Evolutionary conservation across 2,329 filamentous ascomycete species (phyloP), one percentile per base, ranked within the genome.

Genomic region (Hymenoscyphus repandus): DNA sequence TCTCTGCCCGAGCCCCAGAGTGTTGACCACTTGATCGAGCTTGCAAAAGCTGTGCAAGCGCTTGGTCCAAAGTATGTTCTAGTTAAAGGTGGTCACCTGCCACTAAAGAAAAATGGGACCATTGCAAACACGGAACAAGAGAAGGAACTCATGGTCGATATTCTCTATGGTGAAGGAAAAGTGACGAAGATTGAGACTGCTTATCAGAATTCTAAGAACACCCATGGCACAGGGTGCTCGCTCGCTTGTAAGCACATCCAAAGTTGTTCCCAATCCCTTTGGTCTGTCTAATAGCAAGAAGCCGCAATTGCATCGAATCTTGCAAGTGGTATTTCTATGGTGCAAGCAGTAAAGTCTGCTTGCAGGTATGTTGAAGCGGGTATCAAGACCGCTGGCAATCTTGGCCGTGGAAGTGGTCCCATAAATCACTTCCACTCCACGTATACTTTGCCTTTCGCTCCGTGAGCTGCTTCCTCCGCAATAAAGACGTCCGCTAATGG

Each of bases 141-240:
- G 45, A 79, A 74, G 45, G 72, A 82, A 22, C 62, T 86, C 2
- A 82, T 96, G 1, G 76, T 95, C 27, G 89, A 97, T 64, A 76
- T 96, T 3, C 75, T 96, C 5, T 81, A 82, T 39, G 86, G 88
- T 6, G 76, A 75, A 0, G 73, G 71, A 0, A 68, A 77, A n/a
- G 67, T 77, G 0, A 73, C 81, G 1, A 72, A 82, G 36, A 77
- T 96, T 44, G 78, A 90, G 67, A 87, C 82, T 36, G 74, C 76
- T 4, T 96, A 86, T 64, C 75, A 89, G 55, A 70, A 75, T 9
- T 90, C 86, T 7, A 85, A 75, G 53, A 92, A 92, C 64, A 97
- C 92, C 0, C 93, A 99, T 63, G 93, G 93, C 1, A 97, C 93
- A 0, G 93, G 93, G 3, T 99, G 93, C 65, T 95, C 90, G 9